Evolutionary conservation across 2,329 filamentous ascomycete genomes (phyloP).

Genomic region (Xylaria hypoxylon): DNA sequence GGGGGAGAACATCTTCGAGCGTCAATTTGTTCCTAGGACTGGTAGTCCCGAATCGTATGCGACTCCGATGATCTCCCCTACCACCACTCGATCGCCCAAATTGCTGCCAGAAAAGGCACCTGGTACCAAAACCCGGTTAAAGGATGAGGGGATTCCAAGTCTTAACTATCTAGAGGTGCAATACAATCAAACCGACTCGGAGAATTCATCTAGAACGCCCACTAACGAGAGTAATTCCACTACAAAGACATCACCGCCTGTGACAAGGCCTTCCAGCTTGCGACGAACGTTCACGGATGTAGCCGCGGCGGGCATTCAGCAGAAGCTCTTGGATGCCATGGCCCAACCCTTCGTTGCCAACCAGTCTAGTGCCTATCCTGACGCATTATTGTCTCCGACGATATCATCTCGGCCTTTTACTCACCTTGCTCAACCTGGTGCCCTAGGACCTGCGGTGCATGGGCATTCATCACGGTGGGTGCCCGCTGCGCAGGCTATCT

Average conservation of each 20-base stretch:
- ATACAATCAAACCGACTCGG: conserved; percentile 54
- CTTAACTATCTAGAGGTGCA: conserved; percentile 38
- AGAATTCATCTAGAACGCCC: conserved; percentile 65
- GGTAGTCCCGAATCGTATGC: conserved; percentile 62
- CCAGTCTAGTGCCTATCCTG: conserved; percentile 54
- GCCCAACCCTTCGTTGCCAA: conserved; percentile 79
- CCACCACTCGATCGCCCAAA: conserved; percentile 41
- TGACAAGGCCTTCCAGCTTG: conserved; percentile 72
- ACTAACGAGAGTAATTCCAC: conserved; percentile 68
- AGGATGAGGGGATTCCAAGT: conserved; percentile 26
- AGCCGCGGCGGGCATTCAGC: conserved; percentile 77
- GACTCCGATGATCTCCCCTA: conserved; percentile 53
- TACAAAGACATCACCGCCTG: conserved; percentile 64
- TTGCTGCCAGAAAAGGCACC: conserved; percentile 28
- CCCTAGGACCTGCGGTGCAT: conserved; percentile 74
- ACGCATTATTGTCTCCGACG: conserved; percentile 58
- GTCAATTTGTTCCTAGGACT: conserved; percentile 73
- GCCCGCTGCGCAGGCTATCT: conserved; percentile 93
- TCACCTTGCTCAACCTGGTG: conserved; percentile 58
- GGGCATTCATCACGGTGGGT: conserved; percentile 91
- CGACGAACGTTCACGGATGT: conserved; percentile 92
- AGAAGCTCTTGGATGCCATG: conserved; percentile 85
- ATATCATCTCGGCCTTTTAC: conserved; percentile 55
- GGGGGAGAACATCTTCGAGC: conserved; percentile 86
- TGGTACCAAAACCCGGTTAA: conserved; percentile 13